A percentile compares a stretch with the other conserved stretches of the same genome.
Conservation (phyloP, 768 basidiomycete genomes). For the Suillus spraguei region DNA sequence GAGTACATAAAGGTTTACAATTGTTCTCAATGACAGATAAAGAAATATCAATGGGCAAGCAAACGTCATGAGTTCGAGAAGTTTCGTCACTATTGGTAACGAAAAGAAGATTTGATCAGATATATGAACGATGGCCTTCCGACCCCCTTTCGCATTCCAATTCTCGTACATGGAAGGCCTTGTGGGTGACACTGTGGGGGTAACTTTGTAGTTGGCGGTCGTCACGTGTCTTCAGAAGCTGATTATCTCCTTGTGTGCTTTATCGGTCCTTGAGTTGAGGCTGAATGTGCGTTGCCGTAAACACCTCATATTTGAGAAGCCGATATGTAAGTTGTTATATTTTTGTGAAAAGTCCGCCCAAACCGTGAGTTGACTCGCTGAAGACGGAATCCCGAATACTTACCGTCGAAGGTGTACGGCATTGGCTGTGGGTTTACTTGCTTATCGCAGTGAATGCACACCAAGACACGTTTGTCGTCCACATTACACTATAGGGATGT, state of each 20-base stretch:
- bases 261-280: neutral
- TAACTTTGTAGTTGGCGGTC: neutral
- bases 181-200: neutral
- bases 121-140: neutral
- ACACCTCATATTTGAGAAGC: neutral
- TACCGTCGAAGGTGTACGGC: neutral
- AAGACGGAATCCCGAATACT: neutral
- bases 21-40: slow-evolving; percentile 3
- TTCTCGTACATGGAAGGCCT: neutral
- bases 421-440: neutral
- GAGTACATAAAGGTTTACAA: slow-evolving; percentile 5
- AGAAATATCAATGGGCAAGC: slow-evolving; percentile 9
- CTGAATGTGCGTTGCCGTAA: neutral
- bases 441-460: neutral
- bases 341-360: neutral
- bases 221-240: neutral
- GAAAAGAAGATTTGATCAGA: neutral
- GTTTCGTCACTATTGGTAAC: neutral
- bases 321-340: neutral
- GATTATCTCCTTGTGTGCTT: neutral
- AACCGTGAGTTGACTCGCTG: too few species aligned
- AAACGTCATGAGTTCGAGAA: slow-evolving; percentile 8
- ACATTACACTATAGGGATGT: neutral
- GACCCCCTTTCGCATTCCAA: neutral
- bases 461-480: neutral